Evolutionary conservation across 371 early-diverging fungal species (phyloP), one percentile per base, ranked within the genome.

Genomic region (Mortierella sp.): DNA sequence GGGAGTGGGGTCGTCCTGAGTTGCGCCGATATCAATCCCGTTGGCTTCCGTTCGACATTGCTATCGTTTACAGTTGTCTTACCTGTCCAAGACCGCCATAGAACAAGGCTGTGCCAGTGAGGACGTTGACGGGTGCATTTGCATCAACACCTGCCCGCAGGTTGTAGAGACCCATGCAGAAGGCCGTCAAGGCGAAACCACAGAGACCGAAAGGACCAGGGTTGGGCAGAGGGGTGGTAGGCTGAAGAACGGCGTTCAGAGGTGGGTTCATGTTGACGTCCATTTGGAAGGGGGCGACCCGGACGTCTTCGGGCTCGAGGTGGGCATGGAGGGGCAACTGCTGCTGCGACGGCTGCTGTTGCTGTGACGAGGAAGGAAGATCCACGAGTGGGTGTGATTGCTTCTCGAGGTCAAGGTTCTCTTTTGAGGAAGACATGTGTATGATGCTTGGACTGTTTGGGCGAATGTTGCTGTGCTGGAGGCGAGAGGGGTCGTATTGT

Each of bases 51-150:
- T 10, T 10, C 34, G 10, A 34, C 4, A 10, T 34, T 34, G 34
- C 4, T 7, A 34, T 7, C 7, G 34, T 34, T 10, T 34, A 42
- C 46, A 13, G 23, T 7, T 7, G 31, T 19, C n/a, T 57, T 73
- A 92, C 84, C 83, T 92, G 93, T 63, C 86, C 89, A 46, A 91
- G 81, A 31, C 93, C 93, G 34, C 92, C 93, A 71, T 90, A 91
- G 76, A 90, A 90, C 72, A 92, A 79, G 30, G 90, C 92, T 19
- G 90, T 83, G 42, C 91, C 90, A 21, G 87, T 80, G 46, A 92
- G 85, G 46, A 90, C 83, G 58, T 84, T 83, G 34, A 81, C 85
- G 21, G 91, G 90, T 5, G 86, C 73, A 30, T 74, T 79, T 18
- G 82, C 51, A 49, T 72, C 67, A 23, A 87, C 68, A 26, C 90